Percentiles rank a stretch among this genome's conserved stretches.
Evolutionary conservation across 805 yeast species (phyloP).

Genomic region (Suhomyces kilbournensis): DNA sequence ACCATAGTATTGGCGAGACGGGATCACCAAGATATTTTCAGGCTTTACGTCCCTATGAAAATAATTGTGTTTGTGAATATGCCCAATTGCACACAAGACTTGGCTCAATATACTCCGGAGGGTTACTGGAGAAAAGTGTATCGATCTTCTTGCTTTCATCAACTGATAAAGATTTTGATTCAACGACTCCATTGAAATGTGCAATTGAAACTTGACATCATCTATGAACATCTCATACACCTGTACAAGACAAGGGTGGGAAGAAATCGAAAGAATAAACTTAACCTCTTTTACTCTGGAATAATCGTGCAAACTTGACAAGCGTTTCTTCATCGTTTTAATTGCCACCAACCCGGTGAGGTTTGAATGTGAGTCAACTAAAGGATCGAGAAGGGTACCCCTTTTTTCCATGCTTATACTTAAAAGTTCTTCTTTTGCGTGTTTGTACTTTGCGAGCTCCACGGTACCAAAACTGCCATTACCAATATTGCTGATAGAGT

Average conservation of each 20-base stretch:
- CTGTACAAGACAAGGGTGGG: slow-evolving; percentile 71
- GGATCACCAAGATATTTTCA: slow-evolving; percentile 77
- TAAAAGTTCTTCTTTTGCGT: slow-evolving; percentile 17
- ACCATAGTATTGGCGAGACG: slow-evolving; percentile 53
- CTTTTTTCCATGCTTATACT: slow-evolving; percentile 13
- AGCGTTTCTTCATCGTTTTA: slow-evolving; percentile 66
- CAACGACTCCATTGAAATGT: slow-evolving; percentile 88
- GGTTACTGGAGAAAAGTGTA: slow-evolving; percentile 54
- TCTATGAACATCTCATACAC: slow-evolving; percentile 81
- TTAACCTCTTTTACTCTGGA: slow-evolving; percentile 57
- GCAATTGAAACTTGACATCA: slow-evolving; percentile 52
- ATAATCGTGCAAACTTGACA: slow-evolving; percentile 34
- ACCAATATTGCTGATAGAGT: slow-evolving; percentile 55
- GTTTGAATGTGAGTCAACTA: slow-evolving; percentile 18
- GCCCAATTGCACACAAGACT: slow-evolving; percentile 71
- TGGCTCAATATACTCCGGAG: slow-evolving; percentile 69
- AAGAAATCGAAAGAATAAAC: slow-evolving; percentile 63
- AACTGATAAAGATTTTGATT: slow-evolving; percentile 77
- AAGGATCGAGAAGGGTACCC: slow-evolving; percentile 53
- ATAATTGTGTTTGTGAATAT: slow-evolving; percentile 67
- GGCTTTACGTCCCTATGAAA: slow-evolving; percentile 94
- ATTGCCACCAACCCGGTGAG: slow-evolving; percentile 60
- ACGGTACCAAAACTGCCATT: slow-evolving; percentile 78
- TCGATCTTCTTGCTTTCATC: slow-evolving; percentile 57
- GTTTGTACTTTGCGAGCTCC: slow-evolving; percentile 52